Evolutionary conservation across 1,284 basidiomycete genomes (phyloP).

Genomic region (Phellopilus nigrolimitatus): DNA sequence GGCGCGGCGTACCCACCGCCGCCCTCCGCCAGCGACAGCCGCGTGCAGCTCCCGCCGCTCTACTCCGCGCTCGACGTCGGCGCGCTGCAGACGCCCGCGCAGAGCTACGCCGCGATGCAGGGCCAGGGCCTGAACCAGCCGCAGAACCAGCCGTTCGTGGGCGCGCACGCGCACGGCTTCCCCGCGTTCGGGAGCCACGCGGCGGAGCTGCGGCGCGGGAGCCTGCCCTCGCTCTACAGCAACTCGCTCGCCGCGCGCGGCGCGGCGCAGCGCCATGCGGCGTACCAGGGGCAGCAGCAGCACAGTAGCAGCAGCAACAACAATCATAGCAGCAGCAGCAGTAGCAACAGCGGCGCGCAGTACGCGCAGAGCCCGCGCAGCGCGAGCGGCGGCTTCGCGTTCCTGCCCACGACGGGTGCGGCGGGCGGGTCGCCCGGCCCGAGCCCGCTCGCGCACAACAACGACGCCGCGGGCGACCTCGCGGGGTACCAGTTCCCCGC

Average conservation of each 20-base stretch:
- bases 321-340: too few relatives aligned
- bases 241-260: constrained; percentile 37
- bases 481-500: constrained; percentile 19
- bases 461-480: constrained; percentile 1
- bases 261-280: constrained; percentile 25
- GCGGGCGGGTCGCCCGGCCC: constrained; percentile 1
- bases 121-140: constrained; percentile 5
- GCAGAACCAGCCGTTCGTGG: background rate
- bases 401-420: background rate
- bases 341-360: constrained; percentile 7
- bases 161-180: constrained; percentile 1
- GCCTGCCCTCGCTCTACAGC: constrained; percentile 54
- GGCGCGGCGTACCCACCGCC: too few relatives aligned
- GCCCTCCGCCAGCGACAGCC: constrained; percentile 2
- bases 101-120: constrained; percentile 7
- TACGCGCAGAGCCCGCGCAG: constrained; percentile 1
- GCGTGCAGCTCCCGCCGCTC: constrained; percentile 13
- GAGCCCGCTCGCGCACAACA: background rate
- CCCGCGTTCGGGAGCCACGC: constrained; percentile 2
- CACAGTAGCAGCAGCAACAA: too few relatives aligned
- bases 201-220: constrained; percentile 52
- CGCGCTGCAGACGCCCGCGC: too few relatives aligned
- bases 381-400: background rate
- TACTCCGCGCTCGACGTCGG: constrained; percentile 10
- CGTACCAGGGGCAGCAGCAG: too few relatives aligned